Percentiles rank a stretch among this genome's conserved stretches.
Evolutionary conservation across 257 asterid genomes (phyloP).

Genomic region (Solanum lignicaule): DNA sequence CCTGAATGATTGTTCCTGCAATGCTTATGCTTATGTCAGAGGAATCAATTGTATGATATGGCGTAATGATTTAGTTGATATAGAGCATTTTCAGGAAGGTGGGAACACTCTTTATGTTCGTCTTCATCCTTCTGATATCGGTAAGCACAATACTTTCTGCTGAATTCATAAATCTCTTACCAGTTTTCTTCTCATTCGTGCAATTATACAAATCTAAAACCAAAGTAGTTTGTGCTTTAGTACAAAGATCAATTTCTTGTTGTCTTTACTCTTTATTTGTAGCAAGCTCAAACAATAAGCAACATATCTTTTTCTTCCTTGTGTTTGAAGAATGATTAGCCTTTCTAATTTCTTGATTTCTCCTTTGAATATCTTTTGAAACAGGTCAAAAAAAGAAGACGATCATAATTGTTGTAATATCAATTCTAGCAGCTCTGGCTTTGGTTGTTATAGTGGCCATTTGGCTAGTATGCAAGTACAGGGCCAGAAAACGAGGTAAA

Average conservation of each 20-base stretch:
- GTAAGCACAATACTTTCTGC: constrained; percentile 15
- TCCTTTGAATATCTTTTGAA: neutral
- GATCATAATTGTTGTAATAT: constrained; percentile 17
- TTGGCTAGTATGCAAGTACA: constrained; percentile 33
- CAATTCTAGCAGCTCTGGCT: constrained; percentile 18
- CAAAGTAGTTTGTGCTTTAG: neutral
- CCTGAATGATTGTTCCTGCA: constrained; percentile 53
- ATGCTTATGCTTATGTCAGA: constrained; percentile 42
- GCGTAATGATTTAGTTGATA: constrained; percentile 48
- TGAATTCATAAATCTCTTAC: neutral
- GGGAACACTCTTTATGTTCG: constrained; percentile 54
- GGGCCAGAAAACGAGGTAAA: constrained; percentile 27
- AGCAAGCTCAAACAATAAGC: neutral
- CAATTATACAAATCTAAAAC: neutral
- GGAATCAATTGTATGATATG: constrained; percentile 66
- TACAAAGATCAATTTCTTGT: neutral
- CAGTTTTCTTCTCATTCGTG: neutral
- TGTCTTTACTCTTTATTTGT: neutral
- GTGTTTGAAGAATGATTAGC: neutral
- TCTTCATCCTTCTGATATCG: constrained; percentile 43
- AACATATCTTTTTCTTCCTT: neutral
- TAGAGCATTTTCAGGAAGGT: constrained; percentile 38
- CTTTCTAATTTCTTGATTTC: neutral
- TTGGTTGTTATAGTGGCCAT: constrained; percentile 19
- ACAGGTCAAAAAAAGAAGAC: constrained; percentile 20